A percentile compares a stretch with the other conserved stretches of the same genome.
phyloP scores from a whole-genome alignment of 139 green algal species.

The Asterochloris sp. region DNA sequence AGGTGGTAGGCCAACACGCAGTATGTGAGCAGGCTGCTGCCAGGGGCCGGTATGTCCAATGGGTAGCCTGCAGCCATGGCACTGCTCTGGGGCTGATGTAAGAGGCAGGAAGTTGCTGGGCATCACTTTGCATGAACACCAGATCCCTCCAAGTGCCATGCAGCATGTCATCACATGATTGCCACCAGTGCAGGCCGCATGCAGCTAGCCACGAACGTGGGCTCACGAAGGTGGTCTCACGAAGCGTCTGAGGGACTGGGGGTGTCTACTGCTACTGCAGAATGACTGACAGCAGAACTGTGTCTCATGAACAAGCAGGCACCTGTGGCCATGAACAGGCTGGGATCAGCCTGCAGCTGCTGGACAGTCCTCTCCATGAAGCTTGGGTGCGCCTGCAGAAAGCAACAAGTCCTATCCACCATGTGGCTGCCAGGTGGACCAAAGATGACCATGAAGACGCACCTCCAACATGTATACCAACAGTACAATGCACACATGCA shows the following conservation, averaged over 20 bases:
- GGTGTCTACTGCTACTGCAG: background rate
- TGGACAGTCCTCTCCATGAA: constrained; percentile 58
- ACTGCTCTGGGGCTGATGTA: background rate
- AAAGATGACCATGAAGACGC: no score
- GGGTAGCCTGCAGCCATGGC: constrained; percentile 73
- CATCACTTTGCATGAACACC: background rate
- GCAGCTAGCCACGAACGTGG: background rate
- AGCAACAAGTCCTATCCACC: no score
- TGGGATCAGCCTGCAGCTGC: constrained; percentile 54
- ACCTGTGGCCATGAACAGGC: constrained; percentile 76
- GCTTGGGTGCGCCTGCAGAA: constrained; percentile 38
- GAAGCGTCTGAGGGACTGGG: background rate
- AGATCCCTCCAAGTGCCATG: background rate
- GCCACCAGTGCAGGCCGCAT: background rate
- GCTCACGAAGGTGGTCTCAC: background rate
- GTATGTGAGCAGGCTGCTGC: constrained; percentile 48
- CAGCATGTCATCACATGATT: background rate
- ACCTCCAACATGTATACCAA: no score
- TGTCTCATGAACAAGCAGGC: background rate
- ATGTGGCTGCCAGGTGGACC: no score
- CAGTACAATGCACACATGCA: no score
- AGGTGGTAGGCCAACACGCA: constrained; percentile 71
- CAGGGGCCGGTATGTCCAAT: constrained; percentile 69
- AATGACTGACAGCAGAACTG: background rate
- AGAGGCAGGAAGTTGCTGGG: background rate